Percentiles rank a stretch among this genome's conserved stretches.
Conservation (phyloP, 371 early-diverging fungal species). For the Actinomortierella wolfii region DNA sequence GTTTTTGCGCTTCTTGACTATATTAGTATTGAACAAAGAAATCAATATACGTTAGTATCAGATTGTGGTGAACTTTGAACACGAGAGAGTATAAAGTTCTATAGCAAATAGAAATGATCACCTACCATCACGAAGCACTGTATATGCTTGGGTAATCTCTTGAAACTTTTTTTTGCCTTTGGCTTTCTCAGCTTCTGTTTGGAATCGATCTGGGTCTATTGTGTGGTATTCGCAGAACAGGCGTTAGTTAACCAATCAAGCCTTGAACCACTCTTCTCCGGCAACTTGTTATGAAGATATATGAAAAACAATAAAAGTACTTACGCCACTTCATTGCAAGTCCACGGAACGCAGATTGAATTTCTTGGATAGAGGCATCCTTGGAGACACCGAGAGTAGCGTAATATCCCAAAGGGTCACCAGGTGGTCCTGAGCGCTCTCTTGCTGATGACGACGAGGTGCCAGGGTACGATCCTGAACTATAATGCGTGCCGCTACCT, state of each 20-base stretch:
- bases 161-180: conserved; percentile 61
- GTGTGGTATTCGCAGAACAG: not conserved
- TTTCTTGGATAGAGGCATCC: conserved; percentile 56
- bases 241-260: not conserved
- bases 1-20: conserved; percentile 23
- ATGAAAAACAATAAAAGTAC: not conserved
- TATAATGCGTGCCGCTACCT: too few relatives aligned
- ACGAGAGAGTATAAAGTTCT: not conserved
- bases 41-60: not conserved
- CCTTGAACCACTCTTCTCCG: too few relatives aligned
- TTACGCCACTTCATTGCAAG: conserved; percentile 48
- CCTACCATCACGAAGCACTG: conserved; percentile 62
- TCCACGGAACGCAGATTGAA: conserved; percentile 66
- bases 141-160: conserved; percentile 60
- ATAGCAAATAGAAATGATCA: not conserved
- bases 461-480: conserved; percentile 12
- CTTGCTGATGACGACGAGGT: conserved; percentile 8
- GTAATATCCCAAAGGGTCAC: conserved; percentile 60
- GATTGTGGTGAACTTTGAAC: not conserved
- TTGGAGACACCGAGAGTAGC: conserved; percentile 48
- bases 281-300: too few relatives aligned
- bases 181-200: conserved; percentile 55
- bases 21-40: not conserved
- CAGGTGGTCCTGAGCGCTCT: conserved; percentile 11
- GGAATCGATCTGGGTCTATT: conserved; percentile 65